These are phyloP conservation scores for Waltiozyma sp. DNA, from an alignment of 1,139 yeast species.

Conservation along the genomic window DNA sequence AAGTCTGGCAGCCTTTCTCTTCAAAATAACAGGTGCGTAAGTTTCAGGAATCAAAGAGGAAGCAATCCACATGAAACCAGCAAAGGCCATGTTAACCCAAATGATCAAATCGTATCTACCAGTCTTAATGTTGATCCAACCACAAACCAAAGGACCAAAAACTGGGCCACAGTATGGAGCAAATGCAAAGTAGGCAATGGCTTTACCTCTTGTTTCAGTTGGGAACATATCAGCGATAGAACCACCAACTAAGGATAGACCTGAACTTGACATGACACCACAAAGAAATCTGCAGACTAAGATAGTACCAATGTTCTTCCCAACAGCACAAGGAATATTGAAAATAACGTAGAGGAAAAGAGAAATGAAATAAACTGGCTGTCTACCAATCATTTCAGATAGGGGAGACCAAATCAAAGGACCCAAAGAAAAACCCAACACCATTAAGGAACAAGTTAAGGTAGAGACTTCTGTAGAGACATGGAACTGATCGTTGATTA, in stretches of 20 bases:
- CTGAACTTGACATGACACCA: slow-evolving; percentile 81
- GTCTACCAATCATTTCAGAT: slow-evolving; percentile 77
- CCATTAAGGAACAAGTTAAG: slow-evolving; percentile 76
- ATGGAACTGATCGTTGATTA: slow-evolving; percentile 50
- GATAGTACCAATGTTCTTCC: slow-evolving; percentile 74
- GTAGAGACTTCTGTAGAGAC: slow-evolving; percentile 74
- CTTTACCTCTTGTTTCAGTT: slow-evolving; percentile 71
- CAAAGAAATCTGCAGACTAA: slow-evolving; percentile 74
- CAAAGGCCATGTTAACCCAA: slow-evolving; percentile 90
- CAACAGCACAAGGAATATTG: slow-evolving; percentile 82
- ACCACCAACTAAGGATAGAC: slow-evolving; percentile 80
- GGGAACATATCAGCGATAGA: slow-evolving; percentile 82
- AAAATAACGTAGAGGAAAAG: slow-evolving; percentile 64
- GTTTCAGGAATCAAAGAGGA: slow-evolving; percentile 71
- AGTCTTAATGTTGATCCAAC: slow-evolving; percentile 67
- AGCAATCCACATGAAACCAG: slow-evolving; percentile 69
- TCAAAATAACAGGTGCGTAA: slow-evolving; percentile 78
- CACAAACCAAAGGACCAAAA: slow-evolving; percentile 81
- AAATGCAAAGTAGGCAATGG: slow-evolving; percentile 83
- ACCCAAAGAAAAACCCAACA: slow-evolving; percentile 78
- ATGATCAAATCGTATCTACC: slow-evolving; percentile 58
- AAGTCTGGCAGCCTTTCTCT: slow-evolving; percentile 54
- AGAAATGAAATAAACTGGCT: slow-evolving; percentile 73
- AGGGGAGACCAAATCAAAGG: slow-evolving; percentile 88
- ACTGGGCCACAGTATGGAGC: slow-evolving; percentile 94